These are phyloP conservation scores for Talaromyces sp. DNA, from an alignment of 2,329 filamentous ascomycete genomes.

Conservation along the genomic window DNA sequence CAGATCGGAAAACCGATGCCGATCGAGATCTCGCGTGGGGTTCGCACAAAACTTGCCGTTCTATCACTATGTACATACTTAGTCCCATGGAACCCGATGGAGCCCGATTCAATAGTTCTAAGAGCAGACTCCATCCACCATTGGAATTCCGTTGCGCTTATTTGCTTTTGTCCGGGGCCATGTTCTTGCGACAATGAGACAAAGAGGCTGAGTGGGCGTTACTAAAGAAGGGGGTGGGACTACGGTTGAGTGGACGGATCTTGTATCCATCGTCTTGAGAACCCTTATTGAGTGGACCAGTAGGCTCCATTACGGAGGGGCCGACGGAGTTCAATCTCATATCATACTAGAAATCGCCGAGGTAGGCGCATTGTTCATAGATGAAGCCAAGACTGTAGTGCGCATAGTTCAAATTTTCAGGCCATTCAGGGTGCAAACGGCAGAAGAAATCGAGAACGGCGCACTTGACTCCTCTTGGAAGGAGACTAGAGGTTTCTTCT, in stretches of 20 bases:
- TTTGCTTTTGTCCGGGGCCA: not conserved
- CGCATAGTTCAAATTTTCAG: no score
- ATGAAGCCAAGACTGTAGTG: no score
- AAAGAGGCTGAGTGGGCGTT: not conserved
- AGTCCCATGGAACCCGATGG: conserved; percentile 3
- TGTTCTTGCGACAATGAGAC: no score
- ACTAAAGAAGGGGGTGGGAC: not conserved
- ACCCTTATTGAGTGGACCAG: conserved; percentile 12
- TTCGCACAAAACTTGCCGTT: conserved; percentile 9
- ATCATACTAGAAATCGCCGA: no score
- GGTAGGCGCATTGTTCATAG: no score
- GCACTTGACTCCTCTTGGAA: no score
- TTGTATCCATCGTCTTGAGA: conserved; percentile 5
- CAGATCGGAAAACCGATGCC: conserved; percentile 14
- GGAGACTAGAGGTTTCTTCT: no score
- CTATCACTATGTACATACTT: not conserved
- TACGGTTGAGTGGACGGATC: not conserved
- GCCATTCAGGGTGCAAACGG: no score
- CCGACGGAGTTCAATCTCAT: not conserved
- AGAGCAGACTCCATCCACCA: not conserved
- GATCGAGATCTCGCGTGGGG: conserved; percentile 21
- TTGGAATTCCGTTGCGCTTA: not conserved
- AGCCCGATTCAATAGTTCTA: conserved; percentile 1
- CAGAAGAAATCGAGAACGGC: no score
- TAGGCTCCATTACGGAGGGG: no score